phyloP scores from a whole-genome alignment of 441 rosid genomes.

The Gossypium schwendimanii region DNA sequence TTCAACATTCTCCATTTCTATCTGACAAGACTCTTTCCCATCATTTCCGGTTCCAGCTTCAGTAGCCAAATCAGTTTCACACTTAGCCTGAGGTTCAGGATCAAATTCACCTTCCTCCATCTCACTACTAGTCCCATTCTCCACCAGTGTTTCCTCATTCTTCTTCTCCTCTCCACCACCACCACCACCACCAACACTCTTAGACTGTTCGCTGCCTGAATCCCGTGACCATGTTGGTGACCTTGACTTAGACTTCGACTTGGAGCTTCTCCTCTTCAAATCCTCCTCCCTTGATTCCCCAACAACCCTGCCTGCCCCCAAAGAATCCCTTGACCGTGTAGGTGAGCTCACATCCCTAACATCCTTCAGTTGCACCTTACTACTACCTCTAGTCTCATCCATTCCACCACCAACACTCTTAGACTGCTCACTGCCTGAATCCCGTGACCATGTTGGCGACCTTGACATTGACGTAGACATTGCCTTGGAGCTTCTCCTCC shows the following conservation, averaged over 20 bases:
- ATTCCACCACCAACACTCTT: constrained; percentile 45
- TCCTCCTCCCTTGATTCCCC: constrained; percentile 26
- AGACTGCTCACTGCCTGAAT: constrained; percentile 62
- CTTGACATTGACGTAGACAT: constrained; percentile 34
- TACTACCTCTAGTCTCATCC: constrained; percentile 31
- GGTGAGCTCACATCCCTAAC: constrained; percentile 55
- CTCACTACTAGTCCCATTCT: constrained; percentile 68
- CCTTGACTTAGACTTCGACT: constrained; percentile 33
- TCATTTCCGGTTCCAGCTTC: constrained; percentile 11
- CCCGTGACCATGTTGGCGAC: constrained; percentile 61
- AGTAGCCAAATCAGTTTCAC: constrained; percentile 15
- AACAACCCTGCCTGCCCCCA: constrained; percentile 32
- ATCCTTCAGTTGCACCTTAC: constrained; percentile 37
- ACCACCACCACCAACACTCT: constrained; percentile 39
- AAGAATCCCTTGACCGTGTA: constrained; percentile 62
- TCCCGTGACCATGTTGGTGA: constrained; percentile 63
- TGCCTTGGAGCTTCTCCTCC: constrained; percentile 31
- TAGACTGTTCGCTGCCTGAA: constrained; percentile 63
- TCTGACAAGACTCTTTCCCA: constrained; percentile 21
- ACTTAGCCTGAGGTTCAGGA: constrained; percentile 42
- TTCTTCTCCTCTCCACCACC: constrained; percentile 25
- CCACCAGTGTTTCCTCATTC: constrained; percentile 33
- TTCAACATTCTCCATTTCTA: constrained; percentile 28
- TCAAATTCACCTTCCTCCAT: constrained; percentile 99
- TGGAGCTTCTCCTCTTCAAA: constrained; percentile 28